Base-by-base conservation (phyloP, 768 basidiomycete species). In the Artomyces pyxidatus region DNA sequence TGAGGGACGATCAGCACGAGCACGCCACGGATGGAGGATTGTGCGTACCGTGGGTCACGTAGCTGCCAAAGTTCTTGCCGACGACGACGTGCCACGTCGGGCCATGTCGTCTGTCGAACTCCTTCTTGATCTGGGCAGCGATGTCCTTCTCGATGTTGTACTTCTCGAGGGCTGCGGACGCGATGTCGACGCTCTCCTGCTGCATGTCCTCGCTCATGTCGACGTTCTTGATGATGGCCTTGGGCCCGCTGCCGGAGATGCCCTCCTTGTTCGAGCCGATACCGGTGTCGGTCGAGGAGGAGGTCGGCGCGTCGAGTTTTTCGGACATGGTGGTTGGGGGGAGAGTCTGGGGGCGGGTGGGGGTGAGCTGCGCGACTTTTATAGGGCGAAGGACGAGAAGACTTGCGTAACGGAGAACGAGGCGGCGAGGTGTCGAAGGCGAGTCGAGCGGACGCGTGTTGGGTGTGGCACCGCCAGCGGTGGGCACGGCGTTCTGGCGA, bases 71-170 rank as follows among this genome's bases (percentile, higher is more conserved):
- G 73, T 97, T 96, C 76, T 95, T 97, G 52, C 95, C 95, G 44
- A 95, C 95, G 57, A 98, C 93, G 66, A 93, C 92, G 66, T 98
- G 95, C 95, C 95, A 98, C 59, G 94, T 96, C 49, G 89, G 82
- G 22, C 91, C 90, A 59, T 91, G 84, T 68, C 85, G 74, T 70
- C 82, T 76, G 76, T 98, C 95, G 65, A 94, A 92, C 72, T 96
- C 92, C 69, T 93, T 93, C 80, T 98, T 98, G 80, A 97, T 88
- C 68, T 88, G 84, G 37, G 94, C 92, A 14, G 95, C 95, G 63
- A 97, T 92, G 67, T 98, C 95, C 70, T 96, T 97, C 75, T 98
- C 95, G 72, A 96, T 86, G 68, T 78, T 84, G 72, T 83, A 90
- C 67, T 90, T 88, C 59, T 93, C 86, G 66, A 97, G 77, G 1